phyloP scores from a whole-genome alignment of 2,329 filamentous ascomycete species.

The Sporothrix protearum region DNA sequence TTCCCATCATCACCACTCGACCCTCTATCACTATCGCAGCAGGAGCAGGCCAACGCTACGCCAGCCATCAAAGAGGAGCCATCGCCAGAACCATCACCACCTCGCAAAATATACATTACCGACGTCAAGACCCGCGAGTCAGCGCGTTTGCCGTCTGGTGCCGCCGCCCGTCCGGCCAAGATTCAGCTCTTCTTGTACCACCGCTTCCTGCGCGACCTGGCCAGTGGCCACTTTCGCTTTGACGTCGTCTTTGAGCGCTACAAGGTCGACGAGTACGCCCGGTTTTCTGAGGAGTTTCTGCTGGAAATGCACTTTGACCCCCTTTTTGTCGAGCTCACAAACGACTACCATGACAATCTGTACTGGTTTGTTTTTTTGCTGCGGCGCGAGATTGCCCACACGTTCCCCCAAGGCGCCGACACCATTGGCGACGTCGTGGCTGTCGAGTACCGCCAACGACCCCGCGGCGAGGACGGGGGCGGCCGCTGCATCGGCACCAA shows the following conservation, averaged over 20 bases:
- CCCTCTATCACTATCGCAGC: neutral
- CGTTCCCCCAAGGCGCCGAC: constrained; percentile 50
- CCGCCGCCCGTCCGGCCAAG: constrained; percentile 68
- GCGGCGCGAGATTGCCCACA: constrained; percentile 45
- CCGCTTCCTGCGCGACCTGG: constrained; percentile 73
- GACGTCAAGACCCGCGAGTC: constrained; percentile 83
- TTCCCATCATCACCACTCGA: constrained; percentile 20
- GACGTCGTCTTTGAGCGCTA: constrained; percentile 68
- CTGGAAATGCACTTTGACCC: constrained; percentile 30
- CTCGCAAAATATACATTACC: constrained; percentile 61
- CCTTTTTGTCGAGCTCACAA: constrained; percentile 2
- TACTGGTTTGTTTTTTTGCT: constrained; percentile 48
- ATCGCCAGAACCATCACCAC: neutral
- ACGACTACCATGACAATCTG: constrained; percentile 45
- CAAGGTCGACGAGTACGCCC: constrained; percentile 57
- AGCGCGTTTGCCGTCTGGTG: constrained; percentile 59
- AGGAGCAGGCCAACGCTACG: neutral
- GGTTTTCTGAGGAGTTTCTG: constrained; percentile 68
- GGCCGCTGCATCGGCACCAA: constrained; percentile 49
- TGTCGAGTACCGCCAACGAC: constrained; percentile 48
- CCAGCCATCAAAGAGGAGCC: neutral
- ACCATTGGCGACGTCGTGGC: constrained; percentile 51
- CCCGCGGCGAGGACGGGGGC: constrained; percentile 26
- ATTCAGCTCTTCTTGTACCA: constrained; percentile 92
- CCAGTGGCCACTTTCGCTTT: constrained; percentile 66